These are phyloP conservation scores for Tinospora cordifolia DNA, from an alignment of 164 flowering plant species.

Conservation along the genomic window DNA sequence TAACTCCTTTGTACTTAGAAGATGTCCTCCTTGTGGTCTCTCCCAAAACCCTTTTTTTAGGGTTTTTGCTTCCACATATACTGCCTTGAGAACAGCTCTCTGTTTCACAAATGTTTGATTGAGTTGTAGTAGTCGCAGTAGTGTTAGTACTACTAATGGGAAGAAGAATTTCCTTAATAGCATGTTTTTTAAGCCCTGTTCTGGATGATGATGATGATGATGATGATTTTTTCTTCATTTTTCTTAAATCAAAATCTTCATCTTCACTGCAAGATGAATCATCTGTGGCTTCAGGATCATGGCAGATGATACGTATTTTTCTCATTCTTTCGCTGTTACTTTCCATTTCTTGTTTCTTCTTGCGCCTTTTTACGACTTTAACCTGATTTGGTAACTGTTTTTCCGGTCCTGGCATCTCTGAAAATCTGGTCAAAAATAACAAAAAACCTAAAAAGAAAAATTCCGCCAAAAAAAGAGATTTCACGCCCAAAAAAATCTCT, in stretches of 20 bases:
- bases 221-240: not conserved
- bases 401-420: slow-evolving; percentile 30
- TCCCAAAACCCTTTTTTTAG: slow-evolving; percentile 19
- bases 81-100: slow-evolving; percentile 51
- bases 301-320: slow-evolving; percentile 51
- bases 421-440: slow-evolving; percentile 4
- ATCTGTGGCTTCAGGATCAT: slow-evolving; percentile 66
- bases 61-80: slow-evolving; percentile 22
- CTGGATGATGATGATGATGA: slow-evolving; percentile 23
- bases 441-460: slow-evolving; percentile 6
- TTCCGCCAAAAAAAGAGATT: slow-evolving; percentile 11
- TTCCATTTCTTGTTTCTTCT: slow-evolving; percentile 12
- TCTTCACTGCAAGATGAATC: slow-evolving; percentile 69
- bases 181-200: no score
- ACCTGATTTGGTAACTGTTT: slow-evolving; percentile 20
- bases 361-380: slow-evolving; percentile 17
- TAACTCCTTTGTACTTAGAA: slow-evolving; percentile 53
- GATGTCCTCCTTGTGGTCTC: not conserved
- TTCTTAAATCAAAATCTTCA: slow-evolving; percentile 17
- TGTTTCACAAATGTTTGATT: slow-evolving; percentile 14
- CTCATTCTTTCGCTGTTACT: slow-evolving; percentile 22
- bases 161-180: slow-evolving; percentile 41
- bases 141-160: slow-evolving; percentile 15
- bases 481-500: slow-evolving; percentile 5
- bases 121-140: not conserved